Evolutionary conservation across 1,139 yeast genomes (phyloP).

Genomic region (Yamadazyma aaseri): DNA sequence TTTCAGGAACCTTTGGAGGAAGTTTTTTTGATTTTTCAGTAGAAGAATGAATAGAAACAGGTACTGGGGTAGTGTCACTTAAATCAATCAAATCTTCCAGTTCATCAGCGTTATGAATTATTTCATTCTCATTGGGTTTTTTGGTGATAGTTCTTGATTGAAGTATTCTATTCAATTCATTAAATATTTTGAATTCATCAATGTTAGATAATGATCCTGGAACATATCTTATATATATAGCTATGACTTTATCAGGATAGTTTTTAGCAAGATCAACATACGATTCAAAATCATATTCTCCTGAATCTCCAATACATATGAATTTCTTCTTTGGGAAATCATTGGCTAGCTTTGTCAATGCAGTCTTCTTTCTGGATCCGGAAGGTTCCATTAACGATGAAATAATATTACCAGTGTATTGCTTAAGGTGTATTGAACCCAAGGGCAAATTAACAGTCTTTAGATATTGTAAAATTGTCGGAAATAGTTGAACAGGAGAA

Average conservation of each 20-base stretch:
- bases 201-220: slow-evolving; percentile 61
- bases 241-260: slow-evolving; percentile 63
- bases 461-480: slow-evolving; percentile 62
- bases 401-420: slow-evolving; percentile 77
- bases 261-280: slow-evolving; percentile 66
- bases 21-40: slow-evolving; percentile 19
- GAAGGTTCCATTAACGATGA: slow-evolving; percentile 86
- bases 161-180: slow-evolving; percentile 27
- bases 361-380: slow-evolving; percentile 70
- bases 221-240: slow-evolving; percentile 81
- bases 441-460: slow-evolving; percentile 57
- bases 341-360: slow-evolving; percentile 59
- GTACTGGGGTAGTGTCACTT: slow-evolving; percentile 18
- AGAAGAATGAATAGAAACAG: slow-evolving; percentile 6
- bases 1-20: slow-evolving; percentile 42
- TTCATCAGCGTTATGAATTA: slow-evolving; percentile 12
- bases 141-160: slow-evolving; percentile 4
- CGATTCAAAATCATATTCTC: slow-evolving; percentile 93
- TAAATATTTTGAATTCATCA: slow-evolving; percentile 42
- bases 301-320: slow-evolving; percentile 89
- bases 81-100: slow-evolving; percentile 37
- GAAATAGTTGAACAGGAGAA: slow-evolving; percentile 87
- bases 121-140: slow-evolving; percentile 2
- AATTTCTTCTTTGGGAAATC: slow-evolving; percentile 82
- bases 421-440: slow-evolving; percentile 82